Evolutionary conservation across 805 yeast species (phyloP), one percentile per base, ranked within the genome.

Genomic region (Wickerhamiella musiphila): DNA sequence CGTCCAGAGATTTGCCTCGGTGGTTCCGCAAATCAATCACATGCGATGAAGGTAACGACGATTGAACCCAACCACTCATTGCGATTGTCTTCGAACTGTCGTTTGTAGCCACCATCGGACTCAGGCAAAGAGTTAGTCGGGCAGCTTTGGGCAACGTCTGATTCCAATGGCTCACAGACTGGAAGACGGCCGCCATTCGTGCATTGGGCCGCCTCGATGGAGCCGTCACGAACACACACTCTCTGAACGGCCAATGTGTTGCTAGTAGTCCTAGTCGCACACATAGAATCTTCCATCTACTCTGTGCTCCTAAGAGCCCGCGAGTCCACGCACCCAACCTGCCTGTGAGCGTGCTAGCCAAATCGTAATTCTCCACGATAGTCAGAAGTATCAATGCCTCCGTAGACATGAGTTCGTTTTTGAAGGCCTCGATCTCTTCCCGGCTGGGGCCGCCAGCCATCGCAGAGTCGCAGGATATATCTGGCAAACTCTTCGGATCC

Each of bases 211-310:
- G 51, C 33, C 46, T 51, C 4, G 62, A 51, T 10, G 54, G 49
- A n/a, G 58, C 41, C 14, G 59, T 53, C 37, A 53, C 61, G 37
- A 58, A 55, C 18, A 56, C 54, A 5, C 61, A 43, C 36, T 60
- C 54, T 7, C 60, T 46, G 41, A 60, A 60, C 9, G 66, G 66
- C 66, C 65, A 60, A 40, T 60, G 65, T 31, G 60, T 58, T 2
- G 59, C 65, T 18, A 60, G 34, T 14, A 60, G 46, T 1, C 65
- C 65, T 47, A 60, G 43, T 13, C 59, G 49, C n/a, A 60, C 51
- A 23, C 57, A 51, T 11, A 58, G 37, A 8, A 57, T 40, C 40
- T 53, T 52, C 34, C 44, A 42, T 3, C 34, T 41, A 1, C 62
- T 53, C 6, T 47, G 29, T 20, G 44, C 39, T 7, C 65, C 65